Conservation (phyloP, 1,284 basidiomycete genomes). For the Gymnopus androsaceus region DNA sequence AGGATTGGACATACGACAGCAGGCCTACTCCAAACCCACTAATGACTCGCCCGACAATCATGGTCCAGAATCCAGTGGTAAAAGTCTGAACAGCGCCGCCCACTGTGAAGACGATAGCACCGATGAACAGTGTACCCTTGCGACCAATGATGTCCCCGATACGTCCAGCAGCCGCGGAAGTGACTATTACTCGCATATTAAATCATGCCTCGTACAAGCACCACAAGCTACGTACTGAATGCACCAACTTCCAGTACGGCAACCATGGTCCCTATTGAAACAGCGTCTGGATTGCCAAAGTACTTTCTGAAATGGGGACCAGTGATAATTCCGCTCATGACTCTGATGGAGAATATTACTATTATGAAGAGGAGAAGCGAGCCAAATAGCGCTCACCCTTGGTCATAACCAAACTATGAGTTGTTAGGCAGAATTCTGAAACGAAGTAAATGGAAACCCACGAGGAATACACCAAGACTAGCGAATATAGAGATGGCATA, state of each 20-base stretch:
- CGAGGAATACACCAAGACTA: constrained; percentile 86
- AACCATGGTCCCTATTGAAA: constrained; percentile 85
- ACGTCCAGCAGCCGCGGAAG: constrained; percentile 86
- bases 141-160: constrained; percentile 89
- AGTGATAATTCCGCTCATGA: constrained; percentile 93
- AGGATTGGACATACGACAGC: constrained; percentile 65
- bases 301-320: constrained; percentile 86
- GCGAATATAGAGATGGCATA: constrained; percentile 85
- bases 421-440: constrained; percentile 6
- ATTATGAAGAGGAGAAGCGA: not conserved
- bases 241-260: constrained; percentile 92
- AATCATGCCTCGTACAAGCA: constrained; percentile 5
- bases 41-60: constrained; percentile 87
- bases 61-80: constrained; percentile 78
- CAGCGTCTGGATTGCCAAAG: constrained; percentile 76
- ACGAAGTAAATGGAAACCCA: constrained; percentile 38
- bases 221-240: constrained; percentile 58
- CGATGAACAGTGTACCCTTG: constrained; percentile 84
- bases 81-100: constrained; percentile 92
- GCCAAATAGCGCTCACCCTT: constrained; percentile 63
- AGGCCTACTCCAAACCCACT: constrained; percentile 94
- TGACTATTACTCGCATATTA: constrained; percentile 53
- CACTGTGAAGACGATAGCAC: constrained; percentile 85
- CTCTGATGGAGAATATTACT: constrained; percentile 44
- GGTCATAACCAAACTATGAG: constrained; percentile 85